These are phyloP conservation scores for Lentinula edodes DNA, from an alignment of 768 basidiomycete genomes.

Conservation along the genomic window DNA sequence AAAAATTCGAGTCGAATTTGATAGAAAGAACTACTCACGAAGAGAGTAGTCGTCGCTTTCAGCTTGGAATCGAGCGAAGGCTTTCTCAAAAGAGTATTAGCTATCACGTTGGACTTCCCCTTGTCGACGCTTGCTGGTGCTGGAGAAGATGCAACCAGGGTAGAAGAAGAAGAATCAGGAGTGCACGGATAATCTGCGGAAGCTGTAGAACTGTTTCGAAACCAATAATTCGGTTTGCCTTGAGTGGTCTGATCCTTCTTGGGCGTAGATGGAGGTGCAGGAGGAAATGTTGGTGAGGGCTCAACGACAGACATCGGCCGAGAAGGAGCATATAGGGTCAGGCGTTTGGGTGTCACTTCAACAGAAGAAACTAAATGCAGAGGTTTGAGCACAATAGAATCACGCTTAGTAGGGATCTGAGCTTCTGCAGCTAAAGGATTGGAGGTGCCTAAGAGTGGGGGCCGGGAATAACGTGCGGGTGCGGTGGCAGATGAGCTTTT, in stretches of 20 bases:
- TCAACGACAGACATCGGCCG: neutral
- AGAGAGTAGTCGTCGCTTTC: neutral
- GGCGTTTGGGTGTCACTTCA: neutral
- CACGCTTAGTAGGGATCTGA: neutral
- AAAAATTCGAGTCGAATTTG: neutral
- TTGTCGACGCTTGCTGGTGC: neutral
- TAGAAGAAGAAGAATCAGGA: constrained; percentile 9
- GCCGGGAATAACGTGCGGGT: too few relatives aligned
- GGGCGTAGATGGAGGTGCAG: neutral
- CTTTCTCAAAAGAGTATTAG: constrained; percentile 1
- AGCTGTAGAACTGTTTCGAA: neutral
- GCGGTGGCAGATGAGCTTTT: neutral
- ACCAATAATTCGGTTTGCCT: neutral
- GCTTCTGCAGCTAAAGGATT: neutral
- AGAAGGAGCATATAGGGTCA: neutral
- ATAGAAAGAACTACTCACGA: neutral
- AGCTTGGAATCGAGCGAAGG: neutral
- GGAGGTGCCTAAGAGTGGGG: neutral
- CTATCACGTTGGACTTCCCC: neutral
- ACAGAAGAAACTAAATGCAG: neutral
- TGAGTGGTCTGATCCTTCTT: neutral
- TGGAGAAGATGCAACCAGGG: constrained; percentile 5
- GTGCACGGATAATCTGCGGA: neutral
- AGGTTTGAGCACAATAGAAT: neutral
- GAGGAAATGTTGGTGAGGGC: neutral